These are phyloP conservation scores for Lecanoromycetidae sp. DNA, from an alignment of 2,329 filamentous ascomycete genomes.

Conservation along the genomic window DNA sequence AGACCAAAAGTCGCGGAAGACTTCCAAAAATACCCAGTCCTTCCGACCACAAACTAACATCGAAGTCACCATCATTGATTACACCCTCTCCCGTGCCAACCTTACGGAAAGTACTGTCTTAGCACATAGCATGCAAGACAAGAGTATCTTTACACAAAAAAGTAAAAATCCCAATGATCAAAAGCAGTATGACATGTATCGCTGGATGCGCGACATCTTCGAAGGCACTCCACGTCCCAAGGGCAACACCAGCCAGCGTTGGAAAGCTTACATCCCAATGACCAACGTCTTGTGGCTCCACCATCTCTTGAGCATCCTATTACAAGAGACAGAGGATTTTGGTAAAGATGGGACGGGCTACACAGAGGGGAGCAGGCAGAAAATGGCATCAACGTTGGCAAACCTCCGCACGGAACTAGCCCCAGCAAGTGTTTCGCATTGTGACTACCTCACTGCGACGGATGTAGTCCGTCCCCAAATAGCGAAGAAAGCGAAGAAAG, in stretches of 20 bases:
- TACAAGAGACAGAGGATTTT: constrained; percentile 24
- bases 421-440: too few species aligned
- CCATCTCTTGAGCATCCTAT: constrained; percentile 46
- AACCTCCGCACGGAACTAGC: neutral
- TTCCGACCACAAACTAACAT: constrained; percentile 32
- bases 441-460: too few species aligned
- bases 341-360: neutral
- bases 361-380: neutral
- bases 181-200: constrained; percentile 45
- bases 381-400: neutral
- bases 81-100: constrained; percentile 50
- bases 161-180: constrained; percentile 4
- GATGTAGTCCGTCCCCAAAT: too few species aligned
- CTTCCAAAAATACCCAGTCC: neutral
- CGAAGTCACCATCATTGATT: constrained; percentile 55
- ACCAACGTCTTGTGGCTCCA: constrained; percentile 55
- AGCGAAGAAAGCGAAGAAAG: too few species aligned
- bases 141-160: constrained; percentile 5
- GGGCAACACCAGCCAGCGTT: constrained; percentile 23
- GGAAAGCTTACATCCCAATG: constrained; percentile 44
- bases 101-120: constrained; percentile 10
- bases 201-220: constrained; percentile 26
- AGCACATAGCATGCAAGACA: constrained; percentile 1
- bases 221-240: neutral
- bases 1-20: neutral